Evolutionary conservation across 176 grass and related monocot species (phyloP).

Genomic region (Carex kokanica): DNA sequence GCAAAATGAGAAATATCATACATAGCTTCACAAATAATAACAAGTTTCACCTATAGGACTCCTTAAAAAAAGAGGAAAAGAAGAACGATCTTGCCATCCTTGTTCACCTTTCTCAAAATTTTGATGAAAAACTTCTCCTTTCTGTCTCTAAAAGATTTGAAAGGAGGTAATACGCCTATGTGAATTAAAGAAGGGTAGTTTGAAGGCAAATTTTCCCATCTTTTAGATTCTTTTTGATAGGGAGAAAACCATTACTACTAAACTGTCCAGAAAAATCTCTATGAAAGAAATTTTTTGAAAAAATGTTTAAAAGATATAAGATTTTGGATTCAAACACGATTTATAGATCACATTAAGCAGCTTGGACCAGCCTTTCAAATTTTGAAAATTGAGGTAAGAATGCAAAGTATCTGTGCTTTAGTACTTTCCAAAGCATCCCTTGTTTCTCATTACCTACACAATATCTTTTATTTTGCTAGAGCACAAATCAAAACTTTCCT

Average conservation of each 20-base stretch:
- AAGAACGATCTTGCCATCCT: neutral
- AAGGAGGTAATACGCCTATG: neutral
- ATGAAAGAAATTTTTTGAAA: neutral
- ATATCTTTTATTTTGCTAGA: neutral
- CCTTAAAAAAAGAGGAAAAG: neutral
- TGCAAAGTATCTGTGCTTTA: neutral
- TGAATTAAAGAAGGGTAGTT: neutral
- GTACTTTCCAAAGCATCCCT: neutral
- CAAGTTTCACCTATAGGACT: neutral
- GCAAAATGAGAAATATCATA: constrained; percentile 10
- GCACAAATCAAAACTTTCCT: neutral
- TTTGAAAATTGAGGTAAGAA: neutral
- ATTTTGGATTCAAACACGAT: neutral
- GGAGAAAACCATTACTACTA: neutral
- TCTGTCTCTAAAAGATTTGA: neutral
- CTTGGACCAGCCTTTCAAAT: neutral
- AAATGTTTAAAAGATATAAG: neutral
- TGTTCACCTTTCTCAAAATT: neutral
- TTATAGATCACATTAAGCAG: neutral
- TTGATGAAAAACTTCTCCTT: neutral
- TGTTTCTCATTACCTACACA: neutral
- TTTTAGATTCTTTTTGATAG: neutral
- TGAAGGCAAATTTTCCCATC: neutral
- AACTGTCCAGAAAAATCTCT: neutral
- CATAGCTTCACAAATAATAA: neutral